Conservation (phyloP, 768 basidiomycete species). For the Goffeauzyma gilvescens region DNA sequence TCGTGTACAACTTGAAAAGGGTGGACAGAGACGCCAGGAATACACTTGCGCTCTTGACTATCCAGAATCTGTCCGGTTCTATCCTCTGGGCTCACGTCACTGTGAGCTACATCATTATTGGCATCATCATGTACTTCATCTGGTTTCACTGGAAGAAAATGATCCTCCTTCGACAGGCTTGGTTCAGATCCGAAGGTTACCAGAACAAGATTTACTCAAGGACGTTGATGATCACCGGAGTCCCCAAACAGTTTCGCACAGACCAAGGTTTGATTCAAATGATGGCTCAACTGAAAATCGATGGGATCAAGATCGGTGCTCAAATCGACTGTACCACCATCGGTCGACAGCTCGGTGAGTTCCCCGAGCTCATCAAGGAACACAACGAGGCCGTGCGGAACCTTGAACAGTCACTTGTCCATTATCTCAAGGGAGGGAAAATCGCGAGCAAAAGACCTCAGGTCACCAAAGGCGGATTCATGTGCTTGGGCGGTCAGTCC, state of each 20-base stretch:
- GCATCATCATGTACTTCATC: slow-evolving; percentile 11
- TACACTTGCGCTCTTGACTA: slow-evolving; percentile 43
- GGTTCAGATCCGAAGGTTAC: slow-evolving; percentile 53
- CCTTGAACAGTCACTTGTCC: slow-evolving; percentile 71
- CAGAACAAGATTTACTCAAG: slow-evolving; percentile 79
- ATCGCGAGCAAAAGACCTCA: slow-evolving; percentile 65
- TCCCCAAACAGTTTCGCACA: slow-evolving; percentile 59
- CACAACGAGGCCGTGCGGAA: slow-evolving; percentile 77
- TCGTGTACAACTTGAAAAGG: slow-evolving; percentile 58
- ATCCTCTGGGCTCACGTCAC: slow-evolving; percentile 69
- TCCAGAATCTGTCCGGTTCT: slow-evolving; percentile 56
- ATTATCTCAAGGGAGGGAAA: slow-evolving; percentile 66
- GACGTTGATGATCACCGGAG: slow-evolving; percentile 60
- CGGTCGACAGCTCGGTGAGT: slow-evolving; percentile 55
- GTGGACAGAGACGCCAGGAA: slow-evolving; percentile 38
- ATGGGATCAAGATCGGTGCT: slow-evolving; percentile 31
- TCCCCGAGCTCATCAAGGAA: slow-evolving; percentile 76
- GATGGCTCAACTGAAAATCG: slow-evolving; percentile 33
- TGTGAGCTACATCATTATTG: slow-evolving; percentile 60
- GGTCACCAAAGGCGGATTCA: slow-evolving; percentile 54
- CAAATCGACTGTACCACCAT: slow-evolving; percentile 31
- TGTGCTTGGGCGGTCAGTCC: slow-evolving; percentile 59
- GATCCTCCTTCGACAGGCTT: slow-evolving; percentile 56
- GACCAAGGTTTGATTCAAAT: slow-evolving; percentile 53
- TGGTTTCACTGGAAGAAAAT: slow-evolving; percentile 38